Evolutionary conservation across 192 early-diverging fungal species (phyloP).

Genomic region (Ambispora gerdemannii): DNA sequence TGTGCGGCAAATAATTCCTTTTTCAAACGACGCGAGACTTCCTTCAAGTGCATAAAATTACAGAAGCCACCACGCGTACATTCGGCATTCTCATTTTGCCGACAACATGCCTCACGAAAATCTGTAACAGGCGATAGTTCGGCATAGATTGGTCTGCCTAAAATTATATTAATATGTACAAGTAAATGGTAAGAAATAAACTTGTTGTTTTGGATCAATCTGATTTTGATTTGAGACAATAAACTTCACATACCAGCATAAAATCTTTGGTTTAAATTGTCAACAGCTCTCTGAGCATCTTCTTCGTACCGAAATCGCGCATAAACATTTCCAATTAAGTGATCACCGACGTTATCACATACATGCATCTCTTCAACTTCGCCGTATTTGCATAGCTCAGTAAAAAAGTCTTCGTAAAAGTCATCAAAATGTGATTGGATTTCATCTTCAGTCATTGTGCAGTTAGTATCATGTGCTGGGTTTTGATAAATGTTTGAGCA

Average conservation of each 20-base stretch:
- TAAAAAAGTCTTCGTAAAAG: slow-evolving; percentile 96
- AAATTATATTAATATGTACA: slow-evolving; percentile 1
- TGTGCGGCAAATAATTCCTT: slow-evolving; percentile 86
- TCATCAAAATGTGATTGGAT: slow-evolving; percentile 90
- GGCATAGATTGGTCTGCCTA: slow-evolving; percentile 86
- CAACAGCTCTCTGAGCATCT: slow-evolving; percentile 89
- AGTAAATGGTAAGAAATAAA: too few species aligned
- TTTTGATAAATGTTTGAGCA: slow-evolving; percentile 95
- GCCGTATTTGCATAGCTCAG: slow-evolving; percentile 94
- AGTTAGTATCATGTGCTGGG: slow-evolving; percentile 70
- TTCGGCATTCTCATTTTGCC: slow-evolving; percentile 92
- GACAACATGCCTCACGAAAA: slow-evolving; percentile 96
- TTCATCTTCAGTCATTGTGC: slow-evolving; percentile 61
- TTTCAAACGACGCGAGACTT: slow-evolving; percentile 71
- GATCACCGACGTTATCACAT: slow-evolving; percentile 98
- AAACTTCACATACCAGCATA: slow-evolving; percentile 64
- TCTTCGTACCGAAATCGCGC: slow-evolving; percentile 86
- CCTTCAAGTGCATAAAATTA: slow-evolving; percentile 99
- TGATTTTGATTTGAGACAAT: neutral
- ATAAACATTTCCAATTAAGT: slow-evolving; percentile 97
- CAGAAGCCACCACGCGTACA: slow-evolving; percentile 96
- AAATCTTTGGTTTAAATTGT: slow-evolving; percentile 89
- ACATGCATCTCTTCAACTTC: slow-evolving; percentile 96
- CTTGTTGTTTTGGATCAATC: neutral
- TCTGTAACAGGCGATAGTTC: slow-evolving; percentile 97